These are phyloP conservation scores for Bacidia rubella DNA, from an alignment of 495 filamentous ascomycete genomes.

Conservation along the genomic window DNA sequence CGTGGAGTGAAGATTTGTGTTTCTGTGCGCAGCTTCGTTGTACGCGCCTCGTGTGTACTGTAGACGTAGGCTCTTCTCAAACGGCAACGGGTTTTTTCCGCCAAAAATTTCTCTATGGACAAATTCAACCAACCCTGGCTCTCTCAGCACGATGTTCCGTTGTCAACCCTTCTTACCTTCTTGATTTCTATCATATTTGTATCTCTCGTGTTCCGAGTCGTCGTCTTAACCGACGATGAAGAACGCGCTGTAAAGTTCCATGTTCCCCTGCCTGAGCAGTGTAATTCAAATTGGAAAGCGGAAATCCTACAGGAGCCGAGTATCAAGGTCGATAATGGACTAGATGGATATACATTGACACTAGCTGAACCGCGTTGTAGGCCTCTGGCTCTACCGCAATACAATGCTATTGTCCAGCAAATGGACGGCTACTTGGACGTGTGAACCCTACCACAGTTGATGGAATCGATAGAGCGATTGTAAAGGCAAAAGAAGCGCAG, in stretches of 20 bases:
- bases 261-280: slow-evolving; percentile 45
- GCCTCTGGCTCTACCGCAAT: slow-evolving; percentile 45
- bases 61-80: too few relatives aligned
- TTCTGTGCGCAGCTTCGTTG: too few relatives aligned
- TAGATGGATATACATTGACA: too few relatives aligned
- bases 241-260: slow-evolving; percentile 44
- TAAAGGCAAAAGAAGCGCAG: slow-evolving; percentile 62
- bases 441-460: slow-evolving; percentile 66
- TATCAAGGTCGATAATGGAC: slow-evolving; percentile 32
- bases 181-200: slow-evolving; percentile 14
- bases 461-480: slow-evolving; percentile 70
- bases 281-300: slow-evolving; percentile 37
- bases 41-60: too few relatives aligned
- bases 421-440: slow-evolving; percentile 66
- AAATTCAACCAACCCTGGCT: not conserved
- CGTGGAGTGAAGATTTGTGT: too few relatives aligned
- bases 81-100: slow-evolving; percentile 2
- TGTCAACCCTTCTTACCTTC: slow-evolving; percentile 6
- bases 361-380: too few relatives aligned
- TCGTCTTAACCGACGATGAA: slow-evolving; percentile 17
- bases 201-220: slow-evolving; percentile 10
- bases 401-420: slow-evolving; percentile 84
- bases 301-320: slow-evolving; percentile 48
- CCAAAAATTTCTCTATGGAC: slow-evolving; percentile 3
- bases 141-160: not conserved